phyloP scores from a whole-genome alignment of 176 grass and related monocot genomes.

The Oryza longistaminata region DNA sequence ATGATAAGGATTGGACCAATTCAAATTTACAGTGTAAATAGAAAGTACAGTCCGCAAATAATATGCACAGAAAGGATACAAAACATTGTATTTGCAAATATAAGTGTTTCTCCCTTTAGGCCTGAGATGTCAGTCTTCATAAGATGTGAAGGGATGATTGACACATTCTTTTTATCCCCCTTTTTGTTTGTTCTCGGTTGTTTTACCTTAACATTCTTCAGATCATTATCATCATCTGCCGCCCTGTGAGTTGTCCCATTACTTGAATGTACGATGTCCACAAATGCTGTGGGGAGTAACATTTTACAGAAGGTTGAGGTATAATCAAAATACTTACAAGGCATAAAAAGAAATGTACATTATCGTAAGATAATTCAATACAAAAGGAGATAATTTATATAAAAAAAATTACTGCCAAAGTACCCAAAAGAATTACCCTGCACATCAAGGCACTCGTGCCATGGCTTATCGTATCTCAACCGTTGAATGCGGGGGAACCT shows the following conservation, averaged over 20 bases:
- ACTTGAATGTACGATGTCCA: slow-evolving; percentile 84
- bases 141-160: slow-evolving; percentile 85
- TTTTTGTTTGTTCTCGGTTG: slow-evolving; percentile 54
- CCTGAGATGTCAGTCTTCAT: slow-evolving; percentile 78
- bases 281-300: slow-evolving; percentile 60
- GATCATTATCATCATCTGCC: slow-evolving; percentile 44
- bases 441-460: slow-evolving; percentile 94
- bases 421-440: slow-evolving; percentile 62
- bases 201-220: slow-evolving; percentile 54
- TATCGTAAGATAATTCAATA: slow-evolving; percentile 26
- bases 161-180: slow-evolving; percentile 61
- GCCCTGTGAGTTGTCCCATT: slow-evolving; percentile 70
- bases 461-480: slow-evolving; percentile 96
- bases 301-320: slow-evolving; percentile 36
- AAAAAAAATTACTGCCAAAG: slow-evolving; percentile 18
- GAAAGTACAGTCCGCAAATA: slow-evolving; percentile 1
- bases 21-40: slow-evolving; percentile 19
- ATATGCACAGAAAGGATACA: slow-evolving; percentile 78
- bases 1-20: slow-evolving; percentile 53
- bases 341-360: not conserved
- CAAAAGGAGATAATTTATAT: not conserved
- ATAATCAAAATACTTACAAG: slow-evolving; percentile 35
- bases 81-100: slow-evolving; percentile 91
- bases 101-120: slow-evolving; percentile 74
- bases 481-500: slow-evolving; percentile 87